Evolutionary conservation across 441 rosid species (phyloP).

Genomic region (Omphalea diandra): DNA sequence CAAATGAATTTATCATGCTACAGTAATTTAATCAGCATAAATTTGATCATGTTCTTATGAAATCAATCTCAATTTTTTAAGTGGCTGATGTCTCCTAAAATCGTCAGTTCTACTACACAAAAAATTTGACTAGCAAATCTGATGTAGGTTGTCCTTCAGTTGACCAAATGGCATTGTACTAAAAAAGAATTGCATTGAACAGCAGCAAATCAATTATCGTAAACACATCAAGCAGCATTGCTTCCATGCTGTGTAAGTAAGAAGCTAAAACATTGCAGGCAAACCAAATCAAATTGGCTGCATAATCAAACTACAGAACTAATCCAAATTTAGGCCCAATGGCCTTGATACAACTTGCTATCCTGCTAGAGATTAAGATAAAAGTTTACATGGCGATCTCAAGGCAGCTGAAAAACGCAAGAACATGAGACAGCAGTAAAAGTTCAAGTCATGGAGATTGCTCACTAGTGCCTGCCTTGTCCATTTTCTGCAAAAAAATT

Average conservation of each 20-base stretch:
- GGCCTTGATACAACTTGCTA: not conserved
- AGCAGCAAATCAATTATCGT: not conserved
- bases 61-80: not conserved
- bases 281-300: slow-evolving; percentile 9
- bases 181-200: not conserved
- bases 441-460: slow-evolving; percentile 32
- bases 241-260: not conserved
- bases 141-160: too few species aligned
- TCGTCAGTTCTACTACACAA: too few species aligned
- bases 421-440: not conserved
- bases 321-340: not conserved
- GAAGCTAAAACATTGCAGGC: not conserved
- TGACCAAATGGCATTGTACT: too few species aligned
- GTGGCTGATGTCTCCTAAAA: too few species aligned
- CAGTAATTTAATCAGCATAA: not conserved
- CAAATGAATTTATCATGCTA: not conserved
- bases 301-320: not conserved
- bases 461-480: slow-evolving; percentile 34
- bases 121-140: too few species aligned
- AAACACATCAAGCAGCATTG: not conserved
- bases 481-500: slow-evolving; percentile 40
- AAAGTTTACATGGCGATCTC: not conserved
- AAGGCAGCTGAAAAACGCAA: not conserved
- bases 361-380: not conserved
- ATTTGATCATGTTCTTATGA: not conserved